phyloP scores from a whole-genome alignment of 1,139 yeast genomes.

The Pichia cactophila region DNA sequence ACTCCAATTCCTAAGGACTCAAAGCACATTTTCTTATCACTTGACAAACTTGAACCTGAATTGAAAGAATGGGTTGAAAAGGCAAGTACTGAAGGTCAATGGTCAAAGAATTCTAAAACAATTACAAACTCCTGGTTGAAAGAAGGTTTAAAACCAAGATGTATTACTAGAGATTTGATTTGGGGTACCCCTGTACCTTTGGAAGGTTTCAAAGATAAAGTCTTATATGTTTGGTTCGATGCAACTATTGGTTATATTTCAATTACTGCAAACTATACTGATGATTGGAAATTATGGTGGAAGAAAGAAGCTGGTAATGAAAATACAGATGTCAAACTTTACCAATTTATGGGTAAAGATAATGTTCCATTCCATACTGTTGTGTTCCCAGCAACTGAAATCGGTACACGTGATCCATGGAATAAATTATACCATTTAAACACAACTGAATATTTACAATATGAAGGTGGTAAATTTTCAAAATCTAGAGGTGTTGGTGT shows the following conservation, averaged over 20 bases:
- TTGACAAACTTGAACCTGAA: constrained; percentile 75
- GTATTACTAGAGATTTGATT: constrained; percentile 91
- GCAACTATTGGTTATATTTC: constrained; percentile 96
- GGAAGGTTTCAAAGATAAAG: constrained; percentile 75
- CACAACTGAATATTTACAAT: constrained; percentile 94
- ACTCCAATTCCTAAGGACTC: constrained; percentile 76
- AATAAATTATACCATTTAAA: constrained; percentile 84
- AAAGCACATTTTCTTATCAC: constrained; percentile 74
- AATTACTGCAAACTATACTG: constrained; percentile 86
- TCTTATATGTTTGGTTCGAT: constrained; percentile 96
- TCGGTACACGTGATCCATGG: constrained; percentile 88
- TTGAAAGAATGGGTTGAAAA: constrained; percentile 66
- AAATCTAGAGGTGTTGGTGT: constrained; percentile 96
- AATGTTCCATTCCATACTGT: constrained; percentile 98
- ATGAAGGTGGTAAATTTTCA: constrained; percentile 96
- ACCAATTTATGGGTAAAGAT: constrained; percentile 99
- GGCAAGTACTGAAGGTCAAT: constrained; percentile 62
- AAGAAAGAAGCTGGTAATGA: constrained; percentile 51
- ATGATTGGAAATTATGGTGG: constrained; percentile 90
- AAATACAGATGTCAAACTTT: constrained; percentile 52
- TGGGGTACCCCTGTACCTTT: constrained; percentile 99
- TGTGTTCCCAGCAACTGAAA: constrained; percentile 86
- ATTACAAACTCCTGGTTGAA: constrained; percentile 91
- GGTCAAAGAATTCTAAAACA: constrained; percentile 87
- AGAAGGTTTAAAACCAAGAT: constrained; percentile 88